Percentiles rank a stretch among this genome's conserved stretches.
phyloP scores from a whole-genome alignment of 2,329 filamentous ascomycete genomes.

The Clonostachys sp. region DNA sequence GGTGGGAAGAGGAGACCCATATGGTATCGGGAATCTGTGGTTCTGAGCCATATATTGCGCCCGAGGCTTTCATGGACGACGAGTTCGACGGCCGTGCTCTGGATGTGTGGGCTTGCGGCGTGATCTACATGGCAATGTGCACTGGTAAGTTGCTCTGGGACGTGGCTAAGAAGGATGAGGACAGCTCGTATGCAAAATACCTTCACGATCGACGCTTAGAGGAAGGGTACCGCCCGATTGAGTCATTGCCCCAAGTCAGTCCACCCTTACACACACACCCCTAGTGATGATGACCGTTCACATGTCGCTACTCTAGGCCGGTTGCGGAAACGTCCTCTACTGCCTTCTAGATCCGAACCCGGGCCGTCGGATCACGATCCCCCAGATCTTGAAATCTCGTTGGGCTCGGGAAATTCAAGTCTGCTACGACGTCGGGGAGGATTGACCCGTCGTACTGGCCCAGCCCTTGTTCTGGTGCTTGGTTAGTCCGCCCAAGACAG shows the following conservation, averaged over 20 bases:
- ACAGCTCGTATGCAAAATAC: conserved; percentile 95
- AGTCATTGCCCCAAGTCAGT: conserved; percentile 45
- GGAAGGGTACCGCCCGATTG: conserved; percentile 93
- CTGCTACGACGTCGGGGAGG: conserved; percentile 94
- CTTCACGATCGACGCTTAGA: conserved; percentile 90
- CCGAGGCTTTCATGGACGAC: conserved; percentile 90
- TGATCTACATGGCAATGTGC: conserved; percentile 99
- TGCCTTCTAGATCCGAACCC: conserved; percentile 96
- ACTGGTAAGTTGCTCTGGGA: conserved; percentile 95
- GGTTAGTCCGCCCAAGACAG: too few relatives aligned
- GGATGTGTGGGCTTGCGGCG: conserved; percentile 95
- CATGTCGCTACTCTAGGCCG: conserved; percentile 58
- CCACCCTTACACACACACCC: neutral
- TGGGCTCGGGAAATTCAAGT: conserved; percentile 98
- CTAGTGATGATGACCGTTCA: conserved; percentile 7
- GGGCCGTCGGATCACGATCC: conserved; percentile 84
- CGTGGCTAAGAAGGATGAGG: conserved; percentile 93
- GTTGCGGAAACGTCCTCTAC: conserved; percentile 98
- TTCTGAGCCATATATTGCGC: conserved; percentile 94
- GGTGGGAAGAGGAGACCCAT: conserved; percentile 96
- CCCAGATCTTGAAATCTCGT: conserved; percentile 95
- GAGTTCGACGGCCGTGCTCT: conserved; percentile 98
- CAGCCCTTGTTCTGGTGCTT: too few relatives aligned
- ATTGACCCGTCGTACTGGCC: too few relatives aligned
- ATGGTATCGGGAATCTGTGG: conserved; percentile 98